These are phyloP conservation scores for Pythium insidiosum DNA, from an alignment of 352 stramenopile species.

Conservation along the genomic window DNA sequence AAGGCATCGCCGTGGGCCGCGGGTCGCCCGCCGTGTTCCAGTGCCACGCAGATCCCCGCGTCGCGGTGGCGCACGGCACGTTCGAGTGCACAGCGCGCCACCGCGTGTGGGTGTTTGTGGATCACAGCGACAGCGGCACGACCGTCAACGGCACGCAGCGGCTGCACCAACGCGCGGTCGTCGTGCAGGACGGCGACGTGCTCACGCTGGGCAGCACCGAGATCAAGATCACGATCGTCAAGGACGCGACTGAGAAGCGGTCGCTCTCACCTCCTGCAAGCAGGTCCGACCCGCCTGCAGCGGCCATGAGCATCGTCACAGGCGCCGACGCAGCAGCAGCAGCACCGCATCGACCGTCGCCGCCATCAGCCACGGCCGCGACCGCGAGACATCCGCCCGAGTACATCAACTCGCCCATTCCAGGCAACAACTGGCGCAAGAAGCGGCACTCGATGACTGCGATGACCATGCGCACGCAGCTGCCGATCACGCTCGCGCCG, in stretches of 20 bases:
- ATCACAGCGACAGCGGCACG: conserved; percentile 54
- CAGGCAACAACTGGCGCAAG: conserved; percentile 28
- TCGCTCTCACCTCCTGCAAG: too few relatives aligned
- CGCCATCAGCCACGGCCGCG: conserved; percentile 8
- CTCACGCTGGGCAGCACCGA: conserved; percentile 48
- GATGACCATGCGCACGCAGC: conserved; percentile 12
- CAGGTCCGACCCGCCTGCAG: too few relatives aligned
- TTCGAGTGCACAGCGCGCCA: conserved; percentile 19
- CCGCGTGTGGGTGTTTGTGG: conserved; percentile 69
- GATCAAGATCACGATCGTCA: conserved; percentile 17
- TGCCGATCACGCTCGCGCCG: conserved; percentile 10
- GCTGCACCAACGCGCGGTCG: conserved; percentile 36
- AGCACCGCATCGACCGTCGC: conserved; percentile 2
- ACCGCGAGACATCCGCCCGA: too few relatives aligned
- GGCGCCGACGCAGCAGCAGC: background rate
- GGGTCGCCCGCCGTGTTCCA: conserved; percentile 12
- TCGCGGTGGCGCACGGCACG: conserved; percentile 11
- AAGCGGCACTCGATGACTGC: conserved; percentile 49
- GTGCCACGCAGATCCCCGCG: conserved; percentile 16
- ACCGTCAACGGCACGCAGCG: conserved; percentile 25
- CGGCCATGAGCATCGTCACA: too few relatives aligned
- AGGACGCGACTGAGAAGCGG: too few relatives aligned
- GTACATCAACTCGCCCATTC: conserved; percentile 50
- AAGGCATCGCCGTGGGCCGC: conserved; percentile 22
- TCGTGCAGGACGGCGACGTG: conserved; percentile 50